These are phyloP conservation scores for Hypholoma fasciculare DNA, from an alignment of 768 basidiomycete genomes.

Conservation along the genomic window DNA sequence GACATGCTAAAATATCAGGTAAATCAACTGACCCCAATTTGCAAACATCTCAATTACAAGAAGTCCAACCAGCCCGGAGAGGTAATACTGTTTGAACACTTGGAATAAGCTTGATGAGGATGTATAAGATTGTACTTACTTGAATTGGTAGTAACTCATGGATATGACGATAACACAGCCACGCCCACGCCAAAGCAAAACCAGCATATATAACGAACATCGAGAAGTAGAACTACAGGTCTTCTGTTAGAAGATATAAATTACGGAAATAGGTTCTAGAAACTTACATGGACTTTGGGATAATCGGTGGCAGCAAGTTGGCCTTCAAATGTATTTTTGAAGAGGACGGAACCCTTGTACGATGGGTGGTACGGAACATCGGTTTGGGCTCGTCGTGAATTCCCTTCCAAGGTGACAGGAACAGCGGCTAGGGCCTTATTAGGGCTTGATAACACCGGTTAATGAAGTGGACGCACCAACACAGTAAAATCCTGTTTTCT, in stretches of 20 bases:
- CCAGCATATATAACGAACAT: slow-evolving; percentile 80
- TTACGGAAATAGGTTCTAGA: not conserved
- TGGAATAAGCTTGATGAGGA: not conserved
- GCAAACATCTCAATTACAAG: slow-evolving; percentile 94
- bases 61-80: slow-evolving; percentile 84
- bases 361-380: slow-evolving; percentile 69
- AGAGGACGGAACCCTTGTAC: slow-evolving; percentile 79
- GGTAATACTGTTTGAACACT: slow-evolving; percentile 67
- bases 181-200: slow-evolving; percentile 76
- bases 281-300: slow-evolving; percentile 89
- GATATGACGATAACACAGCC: slow-evolving; percentile 77
- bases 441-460: not conserved
- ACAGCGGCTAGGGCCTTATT: slow-evolving; percentile 60
- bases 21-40: slow-evolving; percentile 66
- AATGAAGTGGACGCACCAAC: slow-evolving; percentile 60
- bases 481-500: slow-evolving; percentile 93
- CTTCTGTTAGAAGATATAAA: slow-evolving; percentile 2
- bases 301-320: slow-evolving; percentile 92
- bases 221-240: slow-evolving; percentile 75
- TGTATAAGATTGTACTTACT: slow-evolving; percentile 37
- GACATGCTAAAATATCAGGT: not conserved
- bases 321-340: slow-evolving; percentile 87
- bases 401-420: slow-evolving; percentile 78
- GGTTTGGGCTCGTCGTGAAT: slow-evolving; percentile 38
- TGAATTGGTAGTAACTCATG: slow-evolving; percentile 88